A percentile compares a stretch with the other conserved stretches of the same genome.
These are phyloP conservation scores for Starmerella etchellsii DNA, from an alignment of 805 yeast species.

Conservation along the genomic window DNA sequence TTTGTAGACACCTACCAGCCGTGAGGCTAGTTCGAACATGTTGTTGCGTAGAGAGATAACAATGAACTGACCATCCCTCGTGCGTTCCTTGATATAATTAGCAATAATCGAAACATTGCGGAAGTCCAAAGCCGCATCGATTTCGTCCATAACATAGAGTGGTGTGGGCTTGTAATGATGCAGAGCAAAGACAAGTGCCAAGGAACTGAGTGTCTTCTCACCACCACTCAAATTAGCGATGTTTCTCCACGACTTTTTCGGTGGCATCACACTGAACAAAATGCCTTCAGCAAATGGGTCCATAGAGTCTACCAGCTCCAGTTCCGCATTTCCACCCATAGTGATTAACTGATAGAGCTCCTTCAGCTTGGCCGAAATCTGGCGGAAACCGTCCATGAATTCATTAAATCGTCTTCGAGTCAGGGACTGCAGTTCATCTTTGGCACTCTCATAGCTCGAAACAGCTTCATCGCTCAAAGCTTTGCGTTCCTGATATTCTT, in stretches of 20 bases:
- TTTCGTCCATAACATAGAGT: conserved; percentile 95
- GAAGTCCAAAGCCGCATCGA: conserved; percentile 96
- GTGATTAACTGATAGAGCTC: conserved; percentile 98
- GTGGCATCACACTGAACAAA: conserved; percentile 96
- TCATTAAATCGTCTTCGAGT: conserved; percentile 68
- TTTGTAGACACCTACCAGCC: conserved; percentile 89
- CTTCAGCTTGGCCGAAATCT: conserved; percentile 74
- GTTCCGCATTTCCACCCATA: conserved; percentile 98
- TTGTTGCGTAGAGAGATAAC: conserved; percentile 92
- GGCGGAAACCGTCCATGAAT: conserved; percentile 83
- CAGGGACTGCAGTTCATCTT: conserved; percentile 50
- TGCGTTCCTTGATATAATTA: conserved; percentile 86
- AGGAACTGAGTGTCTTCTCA: conserved; percentile 86
- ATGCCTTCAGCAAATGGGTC: conserved; percentile 99
- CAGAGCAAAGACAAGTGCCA: conserved; percentile 90
- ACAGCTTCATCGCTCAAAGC: conserved; percentile 58
- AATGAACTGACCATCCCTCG: conserved; percentile 91
- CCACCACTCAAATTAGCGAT: conserved; percentile 94
- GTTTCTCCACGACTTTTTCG: conserved; percentile 94
- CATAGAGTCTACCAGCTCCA: conserved; percentile 85
- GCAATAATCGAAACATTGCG: conserved; percentile 96
- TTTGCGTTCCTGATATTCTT: conserved; percentile 53
- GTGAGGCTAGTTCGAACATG: conserved; percentile 94
- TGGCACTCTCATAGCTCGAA: conserved; percentile 47
- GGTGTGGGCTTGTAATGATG: conserved; percentile 97